Evolutionary conservation across 768 basidiomycete genomes (phyloP).

Genomic region (Hygrophorus russula): DNA sequence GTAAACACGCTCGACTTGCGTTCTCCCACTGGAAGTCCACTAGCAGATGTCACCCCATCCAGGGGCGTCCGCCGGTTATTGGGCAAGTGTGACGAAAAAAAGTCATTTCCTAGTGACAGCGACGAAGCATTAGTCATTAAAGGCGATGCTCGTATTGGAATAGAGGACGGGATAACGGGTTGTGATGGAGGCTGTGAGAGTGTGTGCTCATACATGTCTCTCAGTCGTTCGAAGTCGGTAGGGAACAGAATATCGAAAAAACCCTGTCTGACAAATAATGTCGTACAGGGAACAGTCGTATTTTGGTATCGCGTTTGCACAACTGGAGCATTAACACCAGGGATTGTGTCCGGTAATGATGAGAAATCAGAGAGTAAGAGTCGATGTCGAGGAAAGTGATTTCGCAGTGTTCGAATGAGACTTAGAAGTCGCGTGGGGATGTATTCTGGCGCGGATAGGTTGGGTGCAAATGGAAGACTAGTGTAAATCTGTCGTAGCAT

Average conservation of each 20-base stretch:
- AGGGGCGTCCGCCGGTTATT: constrained; percentile 47
- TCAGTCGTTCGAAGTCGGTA: constrained; percentile 72
- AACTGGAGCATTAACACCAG: constrained; percentile 73
- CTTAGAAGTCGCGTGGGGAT: constrained; percentile 85
- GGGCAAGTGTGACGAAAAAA: constrained; percentile 60
- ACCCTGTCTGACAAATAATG: constrained; percentile 86
- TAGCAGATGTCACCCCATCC: constrained; percentile 64
- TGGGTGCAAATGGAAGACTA: constrained; percentile 79
- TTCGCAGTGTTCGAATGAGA: constrained; percentile 73
- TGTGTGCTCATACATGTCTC: constrained; percentile 84
- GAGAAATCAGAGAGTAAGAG: constrained; percentile 91
- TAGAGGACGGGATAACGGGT: constrained; percentile 15
- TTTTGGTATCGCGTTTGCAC: constrained; percentile 89
- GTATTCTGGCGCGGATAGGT: constrained; percentile 80
- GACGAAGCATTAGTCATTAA: constrained; percentile 38
- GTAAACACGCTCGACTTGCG: constrained; percentile 75
- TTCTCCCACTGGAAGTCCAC: constrained; percentile 72
- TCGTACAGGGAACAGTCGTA: constrained; percentile 80
- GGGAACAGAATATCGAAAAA: constrained; percentile 99
- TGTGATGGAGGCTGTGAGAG: constrained; percentile 45
- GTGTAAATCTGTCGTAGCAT: constrained; percentile 53
- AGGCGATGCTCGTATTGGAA: constrained; percentile 37
- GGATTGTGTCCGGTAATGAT: constrained; percentile 74
- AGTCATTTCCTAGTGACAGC: constrained; percentile 44
- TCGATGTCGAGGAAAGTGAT: constrained; percentile 85